phyloP scores from a whole-genome alignment of 176 grass and related monocot genomes.

The Cenchrus purpureus region DNA sequence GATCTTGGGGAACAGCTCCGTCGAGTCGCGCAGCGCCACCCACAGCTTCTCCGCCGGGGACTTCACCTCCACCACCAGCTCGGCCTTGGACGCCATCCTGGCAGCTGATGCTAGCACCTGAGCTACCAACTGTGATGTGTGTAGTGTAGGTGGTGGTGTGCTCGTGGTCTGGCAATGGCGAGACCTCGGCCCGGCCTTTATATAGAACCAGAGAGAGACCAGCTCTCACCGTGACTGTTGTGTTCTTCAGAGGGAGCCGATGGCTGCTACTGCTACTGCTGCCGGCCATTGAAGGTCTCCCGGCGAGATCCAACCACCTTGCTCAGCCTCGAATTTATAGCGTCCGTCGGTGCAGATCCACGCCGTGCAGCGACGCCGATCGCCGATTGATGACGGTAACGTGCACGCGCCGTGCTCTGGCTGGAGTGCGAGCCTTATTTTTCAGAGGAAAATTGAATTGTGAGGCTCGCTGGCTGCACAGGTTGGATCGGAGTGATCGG shows the following conservation, averaged over 20 bases:
- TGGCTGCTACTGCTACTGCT: constrained; percentile 35
- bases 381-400: background rate
- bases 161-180: constrained; percentile 26
- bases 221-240: background rate
- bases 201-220: constrained; percentile 6
- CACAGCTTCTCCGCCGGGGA: constrained; percentile 78
- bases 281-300: constrained; percentile 44
- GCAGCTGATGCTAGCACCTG: background rate
- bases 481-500: background rate
- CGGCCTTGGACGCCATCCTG: constrained; percentile 70
- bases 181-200: background rate
- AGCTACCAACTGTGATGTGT: background rate
- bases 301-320: constrained; percentile 51
- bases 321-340: constrained; percentile 46
- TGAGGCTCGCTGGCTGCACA: background rate
- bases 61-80: constrained; percentile 70
- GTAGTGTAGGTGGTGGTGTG: background rate
- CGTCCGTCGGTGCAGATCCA: constrained; percentile 41
- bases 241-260: background rate
- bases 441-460: background rate
- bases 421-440: background rate
- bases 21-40: constrained; percentile 65
- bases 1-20: constrained; percentile 87
- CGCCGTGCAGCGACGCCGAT: background rate
- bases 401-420: background rate